Base-by-base conservation (phyloP, 2,329 filamentous ascomycete genomes). In the Bipolaris cookei region DNA sequence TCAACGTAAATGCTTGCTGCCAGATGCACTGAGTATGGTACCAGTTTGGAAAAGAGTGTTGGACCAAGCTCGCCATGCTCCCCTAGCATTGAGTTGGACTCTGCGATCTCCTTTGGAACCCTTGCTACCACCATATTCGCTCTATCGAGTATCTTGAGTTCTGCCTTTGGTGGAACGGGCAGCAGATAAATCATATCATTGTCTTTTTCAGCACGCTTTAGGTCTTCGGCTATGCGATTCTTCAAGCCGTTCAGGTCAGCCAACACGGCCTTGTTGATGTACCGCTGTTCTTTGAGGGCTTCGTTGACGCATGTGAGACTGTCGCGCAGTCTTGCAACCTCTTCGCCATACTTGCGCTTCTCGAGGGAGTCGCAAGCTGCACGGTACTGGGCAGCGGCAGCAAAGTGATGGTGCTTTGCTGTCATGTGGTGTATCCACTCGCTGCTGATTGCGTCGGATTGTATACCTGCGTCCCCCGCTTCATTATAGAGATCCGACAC, bases 401-500 rank as follows among this genome's bases (percentile, higher is more conserved):
- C 93, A 78, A 99, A 98, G 76, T 98, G 95, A 72, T 97, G 91
- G 71, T 98, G 93, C 75, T 98, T 99, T 5, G 94, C 95, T 23
- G 90, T 93, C 85, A 96, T 93, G 74, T 98, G 94, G 76, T 98
- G 94, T 66, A 99, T 97, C 95, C 94, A 98, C 61, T 95, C 90
- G 54, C 90, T 93, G 73, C 91, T 95, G 65, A 98, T 88, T 14
- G 91, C 88, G 69, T 97, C 89, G 61, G 92, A 97, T 76, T 92
- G 91, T 72, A 96, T 88, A 8, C 92, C 93, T 62, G 88, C 89
- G 67, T 97, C 94, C 6, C 90, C 88, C 0, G 93, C 92, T 51
- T 88, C 81, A 51, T 88, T 90, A 77, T 98, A 99, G 41, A 96
- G 85, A 71, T 99, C 95, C 2, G 91, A 96, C 3, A 98, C 92